Base-by-base conservation (phyloP, 768 basidiomycete species). In the Kwoniella heveanensis region DNA sequence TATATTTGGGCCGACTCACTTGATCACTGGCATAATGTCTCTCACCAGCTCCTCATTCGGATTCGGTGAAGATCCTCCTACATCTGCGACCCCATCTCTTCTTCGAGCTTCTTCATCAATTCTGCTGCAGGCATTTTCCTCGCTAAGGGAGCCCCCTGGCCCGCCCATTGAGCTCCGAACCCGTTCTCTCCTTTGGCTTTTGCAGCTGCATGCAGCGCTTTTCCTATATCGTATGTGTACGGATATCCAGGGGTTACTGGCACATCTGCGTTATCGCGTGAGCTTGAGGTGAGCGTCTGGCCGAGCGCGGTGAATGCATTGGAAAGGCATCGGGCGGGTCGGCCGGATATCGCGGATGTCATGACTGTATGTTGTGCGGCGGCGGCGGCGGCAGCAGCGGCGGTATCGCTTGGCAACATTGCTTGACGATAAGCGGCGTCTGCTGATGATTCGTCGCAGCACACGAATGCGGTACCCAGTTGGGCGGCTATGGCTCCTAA, bases 241-340 rank as follows among this genome's bases (percentile, higher is more conserved):
- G 76, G 76, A 48, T 74, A 77, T 9, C 60, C 69, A n/a, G n/a
- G n/a, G n/a, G n/a, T n/a, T n/a, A n/a, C n/a, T 7, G 76, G 73
- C 15, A 63, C 51, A 7, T 29, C 29, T 17, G 56, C 47, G 13
- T 37, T 50, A 1, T 25, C 54, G 0, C 8, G 29, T 36, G 27
- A 19, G 1, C 30, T 24, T 15, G 27, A 19, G 26, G 8, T 52
- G 12, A 25, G 21, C 24, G 32, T 32, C 19, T 37, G 25, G 4
- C 56, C 60, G 27, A 75, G 54, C 5, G 57, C 54, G n/a, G 73
- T 73, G 54, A 69, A 75, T 25, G 44, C 53, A 51, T 74, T 77
- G 24, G 30, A 19, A 7, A 77, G 53, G 30, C 52, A 57, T 44
- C 76, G 32, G 21, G 76, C 76, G 8, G 71, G 71, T 51, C 76